A percentile compares a stretch with the other conserved stretches of the same genome.
These are phyloP conservation scores for Coriaria nepalensis DNA, from an alignment of 306 rosid species.

Conservation along the genomic window DNA sequence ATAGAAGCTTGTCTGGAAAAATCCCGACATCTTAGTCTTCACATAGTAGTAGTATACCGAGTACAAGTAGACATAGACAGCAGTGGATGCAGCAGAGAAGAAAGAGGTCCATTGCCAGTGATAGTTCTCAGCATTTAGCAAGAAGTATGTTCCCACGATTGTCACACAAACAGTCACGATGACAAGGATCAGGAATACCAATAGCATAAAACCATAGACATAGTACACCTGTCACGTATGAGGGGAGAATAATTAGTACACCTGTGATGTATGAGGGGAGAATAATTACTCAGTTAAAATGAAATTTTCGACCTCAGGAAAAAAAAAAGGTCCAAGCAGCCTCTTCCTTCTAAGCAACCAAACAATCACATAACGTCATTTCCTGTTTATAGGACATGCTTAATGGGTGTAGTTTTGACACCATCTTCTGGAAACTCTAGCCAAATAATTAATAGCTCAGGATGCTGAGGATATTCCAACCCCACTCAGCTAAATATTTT, in stretches of 20 bases:
- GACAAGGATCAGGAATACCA: conserved; percentile 83
- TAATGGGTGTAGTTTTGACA: too few relatives aligned
- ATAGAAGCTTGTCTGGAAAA: conserved; percentile 98
- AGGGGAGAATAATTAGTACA: conserved; percentile 31
- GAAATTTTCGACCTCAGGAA: too few relatives aligned
- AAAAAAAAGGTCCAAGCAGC: too few relatives aligned
- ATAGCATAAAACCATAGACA: conserved; percentile 96
- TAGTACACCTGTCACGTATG: conserved; percentile 68
- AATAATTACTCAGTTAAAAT: too few relatives aligned
- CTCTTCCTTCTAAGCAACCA: too few relatives aligned
- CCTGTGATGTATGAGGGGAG: conserved; percentile 29
- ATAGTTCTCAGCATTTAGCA: conserved; percentile 97
- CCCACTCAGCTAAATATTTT: too few relatives aligned
- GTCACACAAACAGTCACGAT: conserved; percentile 96
- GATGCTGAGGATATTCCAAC: too few relatives aligned
- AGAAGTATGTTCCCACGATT: conserved; percentile 92
- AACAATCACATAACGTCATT: too few relatives aligned
- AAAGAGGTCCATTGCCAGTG: conserved; percentile 99
- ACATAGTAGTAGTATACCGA: conserved; percentile 88
- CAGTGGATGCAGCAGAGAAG: conserved; percentile 98
- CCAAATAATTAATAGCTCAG: too few relatives aligned
- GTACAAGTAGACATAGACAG: conserved; percentile 86
- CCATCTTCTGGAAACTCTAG: too few relatives aligned
- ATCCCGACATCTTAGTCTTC: conserved; percentile 99
- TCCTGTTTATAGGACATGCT: too few relatives aligned